Evolutionary conservation across 2,329 filamentous ascomycete species (phyloP), one percentile per base, ranked within the genome.

Genomic region (Penicillium concentricum): DNA sequence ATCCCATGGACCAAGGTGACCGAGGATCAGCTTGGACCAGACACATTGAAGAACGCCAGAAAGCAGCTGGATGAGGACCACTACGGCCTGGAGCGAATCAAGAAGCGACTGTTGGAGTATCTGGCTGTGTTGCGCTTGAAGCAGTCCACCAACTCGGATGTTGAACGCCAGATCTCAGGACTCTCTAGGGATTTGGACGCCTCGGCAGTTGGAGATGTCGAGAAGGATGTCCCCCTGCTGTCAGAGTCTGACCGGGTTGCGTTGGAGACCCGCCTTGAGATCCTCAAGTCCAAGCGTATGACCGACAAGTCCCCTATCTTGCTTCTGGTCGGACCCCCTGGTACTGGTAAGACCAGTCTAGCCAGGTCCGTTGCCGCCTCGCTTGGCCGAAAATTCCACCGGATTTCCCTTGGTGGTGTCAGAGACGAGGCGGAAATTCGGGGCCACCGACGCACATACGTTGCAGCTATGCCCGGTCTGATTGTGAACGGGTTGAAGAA

Each of bases 381-480:
- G 1, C 82, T 99, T 12, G 93, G 93, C 16, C 87, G 94, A 61
- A 96, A 97, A 73, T 99, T 99, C 74, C 93, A 99, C 74, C 87
- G 94, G 44, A 97, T 99, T 67, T 97, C 94, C 4, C 86, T 99
- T 4, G 94, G 94, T 59, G 94, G 94, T 65, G 93, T 99, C 3
- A 84, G 94, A 53, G 94, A 99, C 68, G 94, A 99, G 74, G 94
- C 94, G 16, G 94, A 99, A 77, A 97, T 99, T 58, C 86, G 94
- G 58, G 94, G 94, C 10, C 94, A 99, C 75, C 85, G 94, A 54
- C 84, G 94, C 65, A 99, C 94, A 0, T 99, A 99, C 70, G 94
- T 99, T 57, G 94, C 94, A 22, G 94, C 94, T n/a, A 97, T 99
- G 93, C 94, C 94, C 10, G 94, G 94, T 52, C 81, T 97, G 54